Evolutionary conservation across 352 stramenopile genomes (phyloP).

Genomic region (Phytophthora hybrid): DNA sequence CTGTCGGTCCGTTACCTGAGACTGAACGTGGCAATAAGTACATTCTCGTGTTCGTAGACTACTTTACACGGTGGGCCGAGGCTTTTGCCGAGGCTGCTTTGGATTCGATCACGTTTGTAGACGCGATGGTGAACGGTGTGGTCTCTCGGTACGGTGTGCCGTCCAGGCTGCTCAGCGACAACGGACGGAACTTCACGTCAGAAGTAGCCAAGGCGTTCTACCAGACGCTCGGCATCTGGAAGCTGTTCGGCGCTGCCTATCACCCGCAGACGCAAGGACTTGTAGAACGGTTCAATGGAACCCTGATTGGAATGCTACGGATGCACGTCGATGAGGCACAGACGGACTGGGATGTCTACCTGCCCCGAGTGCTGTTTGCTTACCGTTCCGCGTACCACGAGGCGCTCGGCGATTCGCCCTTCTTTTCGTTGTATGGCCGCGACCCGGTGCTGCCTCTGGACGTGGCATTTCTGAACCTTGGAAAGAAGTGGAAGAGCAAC

Average conservation of each 20-base stretch:
- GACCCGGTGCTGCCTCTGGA: background rate
- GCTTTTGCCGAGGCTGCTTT: background rate
- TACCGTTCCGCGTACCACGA: constrained; percentile 15
- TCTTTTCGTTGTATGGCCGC: constrained; percentile 14
- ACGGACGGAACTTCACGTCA: constrained; percentile 1
- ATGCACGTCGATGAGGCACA: background rate
- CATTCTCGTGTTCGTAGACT: no score
- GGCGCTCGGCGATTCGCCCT: constrained; percentile 5
- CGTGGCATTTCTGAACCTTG: background rate
- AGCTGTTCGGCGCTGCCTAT: background rate
- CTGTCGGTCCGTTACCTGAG: background rate
- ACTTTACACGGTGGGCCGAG: background rate
- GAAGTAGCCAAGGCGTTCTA: constrained; percentile 12
- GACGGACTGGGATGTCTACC: constrained; percentile 15
- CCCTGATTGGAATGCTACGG: background rate
- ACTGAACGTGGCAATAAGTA: background rate
- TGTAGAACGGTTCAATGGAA: constrained; percentile 5
- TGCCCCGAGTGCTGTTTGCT: background rate
- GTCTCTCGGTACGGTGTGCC: constrained; percentile 2
- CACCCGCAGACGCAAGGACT: background rate
- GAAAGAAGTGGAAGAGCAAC: constrained; percentile 14
- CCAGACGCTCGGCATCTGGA: background rate
- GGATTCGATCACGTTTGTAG: background rate
- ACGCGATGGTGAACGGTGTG: background rate
- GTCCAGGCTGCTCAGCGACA: constrained; percentile 2